phyloP scores from a whole-genome alignment of 2,329 filamentous ascomycete species.

The Cladosporium phlei region DNA sequence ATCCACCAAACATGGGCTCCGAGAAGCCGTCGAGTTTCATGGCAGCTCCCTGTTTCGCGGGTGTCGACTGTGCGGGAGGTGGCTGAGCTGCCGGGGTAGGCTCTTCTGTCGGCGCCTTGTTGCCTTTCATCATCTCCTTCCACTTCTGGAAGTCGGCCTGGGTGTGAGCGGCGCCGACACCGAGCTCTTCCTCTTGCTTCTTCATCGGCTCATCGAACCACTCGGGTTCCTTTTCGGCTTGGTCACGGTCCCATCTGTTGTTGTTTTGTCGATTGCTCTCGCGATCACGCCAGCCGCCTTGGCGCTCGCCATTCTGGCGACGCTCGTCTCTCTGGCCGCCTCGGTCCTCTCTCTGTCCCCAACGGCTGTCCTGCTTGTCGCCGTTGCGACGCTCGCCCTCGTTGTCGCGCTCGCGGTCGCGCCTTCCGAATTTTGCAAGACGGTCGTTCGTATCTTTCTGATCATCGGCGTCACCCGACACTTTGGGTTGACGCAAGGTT shows the following conservation, averaged over 20 bases:
- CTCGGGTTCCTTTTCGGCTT: constrained; percentile 76
- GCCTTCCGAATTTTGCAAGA: constrained; percentile 47
- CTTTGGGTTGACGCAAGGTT: constrained; percentile 62
- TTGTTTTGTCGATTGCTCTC: constrained; percentile 41
- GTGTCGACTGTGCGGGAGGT: constrained; percentile 18
- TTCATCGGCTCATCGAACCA: constrained; percentile 70
- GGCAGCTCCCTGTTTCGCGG: constrained; percentile 51
- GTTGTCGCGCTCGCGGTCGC: constrained; percentile 35
- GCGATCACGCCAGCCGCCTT: constrained; percentile 56
- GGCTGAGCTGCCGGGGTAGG: constrained; percentile 18
- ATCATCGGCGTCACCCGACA: constrained; percentile 44
- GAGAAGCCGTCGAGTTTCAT: constrained; percentile 62
- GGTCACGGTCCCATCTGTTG: constrained; percentile 52
- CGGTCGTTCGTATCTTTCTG: constrained; percentile 57
- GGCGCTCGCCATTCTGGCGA: constrained; percentile 37
- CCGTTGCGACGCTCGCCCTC: constrained; percentile 58
- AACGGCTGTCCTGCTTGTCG: constrained; percentile 68
- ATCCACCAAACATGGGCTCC: constrained; percentile 72
- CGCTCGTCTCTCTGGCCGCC: constrained; percentile 37
- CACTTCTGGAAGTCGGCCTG: constrained; percentile 91
- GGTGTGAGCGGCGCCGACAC: constrained; percentile 52
- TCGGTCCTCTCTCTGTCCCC: constrained; percentile 39
- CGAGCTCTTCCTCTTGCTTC: constrained; percentile 56
- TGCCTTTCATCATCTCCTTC: constrained; percentile 76
- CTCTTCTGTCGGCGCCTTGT: constrained; percentile 24